These are phyloP conservation scores for Gossypium lobatum DNA, from an alignment of 441 rosid species.

Conservation along the genomic window DNA sequence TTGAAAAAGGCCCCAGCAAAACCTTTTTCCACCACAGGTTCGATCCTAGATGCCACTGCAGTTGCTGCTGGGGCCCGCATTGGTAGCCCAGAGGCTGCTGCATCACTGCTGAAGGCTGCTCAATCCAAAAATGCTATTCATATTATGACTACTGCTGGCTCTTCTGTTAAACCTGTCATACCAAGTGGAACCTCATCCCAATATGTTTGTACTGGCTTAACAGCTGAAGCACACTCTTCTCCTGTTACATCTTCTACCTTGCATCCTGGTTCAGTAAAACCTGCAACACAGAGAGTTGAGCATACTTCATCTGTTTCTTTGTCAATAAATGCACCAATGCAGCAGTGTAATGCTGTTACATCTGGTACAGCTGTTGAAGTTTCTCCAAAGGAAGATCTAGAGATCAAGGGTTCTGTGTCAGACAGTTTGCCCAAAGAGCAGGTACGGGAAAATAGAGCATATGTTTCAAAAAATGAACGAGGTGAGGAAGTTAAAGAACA, in stretches of 20 bases:
- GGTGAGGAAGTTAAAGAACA: constrained; percentile 20
- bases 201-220: background rate
- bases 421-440: constrained; percentile 20
- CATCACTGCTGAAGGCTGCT: constrained; percentile 57
- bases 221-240: constrained; percentile 29
- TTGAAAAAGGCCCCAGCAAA: constrained; percentile 34
- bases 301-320: constrained; percentile 25
- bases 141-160: constrained; percentile 41
- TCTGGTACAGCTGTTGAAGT: constrained; percentile 25
- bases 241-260: constrained; percentile 27
- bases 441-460: constrained; percentile 28
- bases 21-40: constrained; percentile 40
- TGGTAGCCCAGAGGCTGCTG: constrained; percentile 55
- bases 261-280: constrained; percentile 33
- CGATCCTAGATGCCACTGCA: constrained; percentile 67
- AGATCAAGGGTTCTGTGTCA: constrained; percentile 4
- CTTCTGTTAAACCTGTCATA: constrained; percentile 21
- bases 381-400: constrained; percentile 22
- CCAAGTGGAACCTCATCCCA: constrained; percentile 2
- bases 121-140: constrained; percentile 60
- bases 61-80: constrained; percentile 62
- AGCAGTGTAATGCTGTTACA: constrained; percentile 28
- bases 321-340: constrained; percentile 21
- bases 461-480: constrained; percentile 16
- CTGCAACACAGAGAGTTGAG: constrained; percentile 26